Evolutionary conservation across 2,329 filamentous ascomycete species (phyloP), one percentile per base, ranked within the genome.

Genomic region (Aspergillus fumigatiaffinis): DNA sequence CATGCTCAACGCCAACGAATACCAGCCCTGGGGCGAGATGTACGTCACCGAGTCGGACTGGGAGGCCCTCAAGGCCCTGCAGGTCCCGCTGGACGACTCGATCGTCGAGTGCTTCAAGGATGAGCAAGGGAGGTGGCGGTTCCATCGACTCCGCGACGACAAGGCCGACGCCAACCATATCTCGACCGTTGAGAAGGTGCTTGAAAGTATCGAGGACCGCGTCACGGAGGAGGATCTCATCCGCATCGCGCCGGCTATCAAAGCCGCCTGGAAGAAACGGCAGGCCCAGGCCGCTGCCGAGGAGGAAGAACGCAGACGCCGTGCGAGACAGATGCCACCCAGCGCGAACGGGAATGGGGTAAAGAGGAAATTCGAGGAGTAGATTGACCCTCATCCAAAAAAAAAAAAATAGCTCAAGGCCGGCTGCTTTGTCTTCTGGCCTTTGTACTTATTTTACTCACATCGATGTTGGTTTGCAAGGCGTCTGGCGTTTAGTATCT

Each of bases 21-120:
- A 94, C 73, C 80, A 85, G 55, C 78, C 77, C 60, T 95, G 90
- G 66, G 84, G 79, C 14, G 79, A 83, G 38, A 83, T 96, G 66
- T 78, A 85, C 70, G 77, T 97, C 49, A 87, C 87, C 1, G 82
- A 87, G 10, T 77, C 83, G 0, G 92, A 97, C 72, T 97, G 94
- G 93, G 89, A 93, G 65, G 79, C 79, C 1, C 78, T 97, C 63
- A 97, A 96, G 75, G 73, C 76, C 2, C 77, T 92, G 53, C 78
- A 83, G 35, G 84, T 92, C 64, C 89, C 90, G 17, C 79, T 97
- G n/a, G 85, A 96, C 69, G 89, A 93, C 61, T 83, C 90, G 52
- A 89, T 99, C 59, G 88, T 97, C 54, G 94, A 99, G 76, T 97
- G 92, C 71, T 91, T 86, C 69, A 86, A 91, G 75, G 91, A 96